Evolutionary conservation across 352 stramenopile genomes (phyloP).

Genomic region (Phytophthora chlamydospora): DNA sequence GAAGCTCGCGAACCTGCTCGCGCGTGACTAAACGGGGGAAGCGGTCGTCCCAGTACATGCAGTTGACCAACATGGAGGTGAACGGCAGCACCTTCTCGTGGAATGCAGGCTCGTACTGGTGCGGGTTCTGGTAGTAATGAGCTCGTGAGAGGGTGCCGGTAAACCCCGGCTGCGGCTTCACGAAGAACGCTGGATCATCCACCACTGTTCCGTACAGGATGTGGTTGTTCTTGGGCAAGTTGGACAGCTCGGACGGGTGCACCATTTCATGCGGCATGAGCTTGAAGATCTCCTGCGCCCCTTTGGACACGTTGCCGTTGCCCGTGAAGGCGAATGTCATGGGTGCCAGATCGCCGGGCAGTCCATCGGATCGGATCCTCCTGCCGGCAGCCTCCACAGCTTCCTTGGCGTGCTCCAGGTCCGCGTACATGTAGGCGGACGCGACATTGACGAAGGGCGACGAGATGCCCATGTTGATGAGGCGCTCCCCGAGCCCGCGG

Average conservation of each 20-base stretch:
- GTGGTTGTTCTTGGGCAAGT: conserved; percentile 66
- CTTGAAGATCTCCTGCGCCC: conserved; percentile 95
- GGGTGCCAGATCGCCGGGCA: conserved; percentile 77
- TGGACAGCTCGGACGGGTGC: conserved; percentile 80
- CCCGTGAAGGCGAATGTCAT: conserved; percentile 95
- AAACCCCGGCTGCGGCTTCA: conserved; percentile 49
- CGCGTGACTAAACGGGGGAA: conserved; percentile 94
- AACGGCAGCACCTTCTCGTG: conserved; percentile 90
- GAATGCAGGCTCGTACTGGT: conserved; percentile 92
- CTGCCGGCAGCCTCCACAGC: conserved; percentile 82
- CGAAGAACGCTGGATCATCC: conserved; percentile 71
- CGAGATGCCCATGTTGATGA: conserved; percentile 93
- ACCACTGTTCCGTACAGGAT: conserved; percentile 85
- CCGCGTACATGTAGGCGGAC: conserved; percentile 94
- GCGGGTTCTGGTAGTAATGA: conserved; percentile 93
- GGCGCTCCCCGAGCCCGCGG: conserved; percentile 91
- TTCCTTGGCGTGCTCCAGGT: conserved; percentile 90
- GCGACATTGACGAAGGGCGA: conserved; percentile 95
- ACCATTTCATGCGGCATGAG: conserved; percentile 95
- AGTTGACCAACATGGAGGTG: conserved; percentile 94
- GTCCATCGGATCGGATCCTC: conserved; percentile 79
- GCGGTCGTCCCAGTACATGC: conserved; percentile 97
- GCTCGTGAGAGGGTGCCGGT: conserved; percentile 41
- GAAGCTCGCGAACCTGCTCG: conserved; percentile 85
- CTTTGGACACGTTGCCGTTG: conserved; percentile 94